phyloP scores from a whole-genome alignment of 2,329 filamentous ascomycete species.

The Dactylellina parvicollis region DNA sequence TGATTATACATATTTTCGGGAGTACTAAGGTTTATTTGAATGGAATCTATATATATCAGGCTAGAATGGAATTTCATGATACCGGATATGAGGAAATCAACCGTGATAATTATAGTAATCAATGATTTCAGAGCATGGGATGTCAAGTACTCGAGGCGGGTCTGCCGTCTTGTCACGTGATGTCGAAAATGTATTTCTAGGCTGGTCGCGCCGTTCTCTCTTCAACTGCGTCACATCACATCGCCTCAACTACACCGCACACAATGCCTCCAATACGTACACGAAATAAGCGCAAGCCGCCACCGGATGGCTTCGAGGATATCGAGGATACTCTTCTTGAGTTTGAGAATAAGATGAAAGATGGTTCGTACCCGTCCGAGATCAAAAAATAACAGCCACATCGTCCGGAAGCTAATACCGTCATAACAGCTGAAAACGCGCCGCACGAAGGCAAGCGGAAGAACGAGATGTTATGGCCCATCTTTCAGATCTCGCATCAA shows the following conservation, averaged over 20 bases:
- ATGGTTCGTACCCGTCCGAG: slow-evolving; percentile 61
- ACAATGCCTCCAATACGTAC: slow-evolving; percentile 81
- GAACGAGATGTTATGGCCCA: slow-evolving; percentile 93
- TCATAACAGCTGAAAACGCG: slow-evolving; percentile 77
- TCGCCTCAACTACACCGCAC: slow-evolving; percentile 35
- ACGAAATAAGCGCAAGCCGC: slow-evolving; percentile 79
- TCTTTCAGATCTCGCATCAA: slow-evolving; percentile 97
- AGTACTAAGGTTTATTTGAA: slow-evolving; percentile 7
- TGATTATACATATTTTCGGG: slow-evolving; percentile 7
- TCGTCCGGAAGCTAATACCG: slow-evolving; percentile 44
- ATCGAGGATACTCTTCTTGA: slow-evolving; percentile 87
- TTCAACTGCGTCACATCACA: slow-evolving; percentile 31
- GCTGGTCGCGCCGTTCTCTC: slow-evolving; percentile 47
- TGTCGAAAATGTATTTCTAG: slow-evolving; percentile 49
- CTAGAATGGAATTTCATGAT: neutral
- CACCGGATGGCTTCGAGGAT: slow-evolving; percentile 85
- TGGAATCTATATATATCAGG: neutral
- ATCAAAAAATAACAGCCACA: neutral
- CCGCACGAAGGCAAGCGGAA: slow-evolving; percentile 81
- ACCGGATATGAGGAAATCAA: neutral
- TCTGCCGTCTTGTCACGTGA: slow-evolving; percentile 40
- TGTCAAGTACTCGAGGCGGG: slow-evolving; percentile 16
- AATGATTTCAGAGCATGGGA: slow-evolving; percentile 19
- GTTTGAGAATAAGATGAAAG: slow-evolving; percentile 91
- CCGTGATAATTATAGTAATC: neutral